Conservation (phyloP, 345 rosid genomes). For the Salix purpurea region DNA sequence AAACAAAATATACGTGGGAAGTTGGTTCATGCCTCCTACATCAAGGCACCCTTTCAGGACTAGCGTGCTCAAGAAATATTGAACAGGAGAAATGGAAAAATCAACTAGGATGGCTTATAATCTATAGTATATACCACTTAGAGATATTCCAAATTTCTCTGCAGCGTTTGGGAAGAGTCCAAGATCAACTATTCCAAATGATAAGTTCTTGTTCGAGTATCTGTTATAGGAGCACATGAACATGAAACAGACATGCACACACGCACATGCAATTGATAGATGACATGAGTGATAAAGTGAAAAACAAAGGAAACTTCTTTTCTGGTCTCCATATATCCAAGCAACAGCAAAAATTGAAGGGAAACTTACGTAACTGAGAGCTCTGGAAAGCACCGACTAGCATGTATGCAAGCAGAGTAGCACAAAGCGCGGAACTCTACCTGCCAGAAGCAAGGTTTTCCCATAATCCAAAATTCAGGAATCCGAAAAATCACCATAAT, state of each 20-base stretch:
- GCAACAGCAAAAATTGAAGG: neutral
- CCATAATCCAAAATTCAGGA: too few relatives aligned
- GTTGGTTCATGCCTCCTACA: conserved; percentile 68
- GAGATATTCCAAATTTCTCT: conserved; percentile 80
- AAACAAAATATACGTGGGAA: conserved; percentile 77
- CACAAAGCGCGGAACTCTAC: conserved; percentile 60
- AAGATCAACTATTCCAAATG: conserved; percentile 82
- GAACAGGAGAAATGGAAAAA: conserved; percentile 3
- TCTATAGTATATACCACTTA: conserved; percentile 41
- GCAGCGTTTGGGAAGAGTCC: conserved; percentile 93
- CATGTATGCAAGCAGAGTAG: conserved; percentile 54
- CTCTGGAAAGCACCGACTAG: conserved; percentile 74
- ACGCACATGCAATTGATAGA: neutral
- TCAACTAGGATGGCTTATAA: neutral
- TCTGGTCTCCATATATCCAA: neutral
- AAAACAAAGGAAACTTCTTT: conserved; percentile 1
- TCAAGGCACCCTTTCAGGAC: conserved; percentile 2
- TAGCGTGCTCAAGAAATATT: conserved; percentile 1
- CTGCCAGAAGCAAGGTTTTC: conserved; percentile 39
- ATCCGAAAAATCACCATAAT: too few relatives aligned
- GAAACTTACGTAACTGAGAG: conserved; percentile 64
- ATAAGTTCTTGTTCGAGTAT: conserved; percentile 73
- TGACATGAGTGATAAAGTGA: neutral
- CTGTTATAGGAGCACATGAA: conserved; percentile 31
- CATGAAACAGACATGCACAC: neutral